phyloP scores from a whole-genome alignment of 2,329 filamentous ascomycete species.

The Fonsecaea erecta region DNA sequence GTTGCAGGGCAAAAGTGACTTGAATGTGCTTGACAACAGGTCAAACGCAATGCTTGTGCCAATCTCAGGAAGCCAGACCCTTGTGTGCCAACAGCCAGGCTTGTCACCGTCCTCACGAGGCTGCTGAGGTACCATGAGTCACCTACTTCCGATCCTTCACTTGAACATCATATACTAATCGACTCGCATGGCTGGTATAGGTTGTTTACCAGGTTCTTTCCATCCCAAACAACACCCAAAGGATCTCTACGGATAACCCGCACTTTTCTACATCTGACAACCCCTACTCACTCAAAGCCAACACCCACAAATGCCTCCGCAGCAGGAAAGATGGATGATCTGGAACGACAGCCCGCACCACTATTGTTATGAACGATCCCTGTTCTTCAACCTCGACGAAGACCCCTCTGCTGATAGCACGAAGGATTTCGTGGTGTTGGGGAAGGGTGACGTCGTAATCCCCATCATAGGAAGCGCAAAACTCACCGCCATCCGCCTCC shows the following conservation, averaged over 20 bases:
- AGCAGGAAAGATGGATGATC: conserved; percentile 10
- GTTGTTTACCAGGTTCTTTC: not conserved
- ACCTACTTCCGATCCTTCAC: not conserved
- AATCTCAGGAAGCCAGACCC: not conserved
- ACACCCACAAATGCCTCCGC: conserved; percentile 13
- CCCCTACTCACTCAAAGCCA: not conserved
- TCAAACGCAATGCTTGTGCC: not conserved
- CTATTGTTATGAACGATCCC: conserved; percentile 8
- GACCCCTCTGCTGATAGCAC: not conserved
- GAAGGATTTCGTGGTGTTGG: not conserved
- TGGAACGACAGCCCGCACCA: conserved; percentile 11
- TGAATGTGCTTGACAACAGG: not conserved
- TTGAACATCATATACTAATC: not conserved
- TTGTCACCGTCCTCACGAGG: not conserved
- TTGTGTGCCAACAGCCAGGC: not conserved
- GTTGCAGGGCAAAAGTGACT: not conserved
- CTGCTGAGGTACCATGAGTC: not conserved
- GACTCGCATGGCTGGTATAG: not conserved
- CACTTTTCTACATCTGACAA: not conserved
- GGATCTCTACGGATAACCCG: not conserved
- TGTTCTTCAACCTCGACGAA: conserved; percentile 9
- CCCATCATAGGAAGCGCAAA: not conserved
- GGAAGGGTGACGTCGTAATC: conserved; percentile 10
- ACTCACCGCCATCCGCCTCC: not conserved
- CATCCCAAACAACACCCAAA: not conserved